Percentiles rank a stretch among this genome's conserved stretches.
Evolutionary conservation across 2,329 filamentous ascomycete species (phyloP).

Genomic region (Alternaria postmessia): DNA sequence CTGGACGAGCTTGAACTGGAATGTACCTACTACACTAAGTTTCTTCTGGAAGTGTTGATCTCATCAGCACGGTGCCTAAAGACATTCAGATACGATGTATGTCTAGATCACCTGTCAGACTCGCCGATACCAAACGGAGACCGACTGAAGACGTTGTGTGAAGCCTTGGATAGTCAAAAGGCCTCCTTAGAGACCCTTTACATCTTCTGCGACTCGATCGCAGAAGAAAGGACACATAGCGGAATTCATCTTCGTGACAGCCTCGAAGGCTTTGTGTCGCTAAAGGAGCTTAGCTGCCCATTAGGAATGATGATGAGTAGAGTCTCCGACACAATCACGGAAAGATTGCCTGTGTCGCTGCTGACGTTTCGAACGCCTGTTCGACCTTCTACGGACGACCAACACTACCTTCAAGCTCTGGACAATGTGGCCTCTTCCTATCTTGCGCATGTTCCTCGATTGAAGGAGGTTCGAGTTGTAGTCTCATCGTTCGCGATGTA

Average conservation of each 20-base stretch:
- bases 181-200: conserved; percentile 20
- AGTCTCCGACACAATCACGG: conserved; percentile 13
- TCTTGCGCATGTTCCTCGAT: conserved; percentile 9
- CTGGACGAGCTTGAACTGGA: conserved; percentile 28
- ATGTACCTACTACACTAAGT: conserved; percentile 16
- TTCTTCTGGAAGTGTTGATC: conserved; percentile 25
- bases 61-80: conserved; percentile 24
- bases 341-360: conserved; percentile 25
- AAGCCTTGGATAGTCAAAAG: conserved; percentile 22
- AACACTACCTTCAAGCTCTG: conserved; percentile 18
- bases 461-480: conserved; percentile 19
- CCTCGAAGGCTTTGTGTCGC: conserved; percentile 18
- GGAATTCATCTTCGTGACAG: conserved; percentile 10
- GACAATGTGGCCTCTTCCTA: conserved; percentile 21
- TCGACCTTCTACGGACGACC: conserved; percentile 10
- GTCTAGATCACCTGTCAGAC: conserved; percentile 8
- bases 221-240: conserved; percentile 3
- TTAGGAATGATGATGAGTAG: conserved; percentile 14
- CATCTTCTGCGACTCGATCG: conserved; percentile 9
- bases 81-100: conserved; percentile 22
- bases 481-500: conserved; percentile 12
- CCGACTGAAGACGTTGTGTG: conserved; percentile 5
- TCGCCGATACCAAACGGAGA: conserved; percentile 2
- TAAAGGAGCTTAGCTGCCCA: conserved; percentile 25
- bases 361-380: conserved; percentile 15